Base-by-base conservation (phyloP, 805 yeast species). In the Candida vartiovaarae region DNA sequence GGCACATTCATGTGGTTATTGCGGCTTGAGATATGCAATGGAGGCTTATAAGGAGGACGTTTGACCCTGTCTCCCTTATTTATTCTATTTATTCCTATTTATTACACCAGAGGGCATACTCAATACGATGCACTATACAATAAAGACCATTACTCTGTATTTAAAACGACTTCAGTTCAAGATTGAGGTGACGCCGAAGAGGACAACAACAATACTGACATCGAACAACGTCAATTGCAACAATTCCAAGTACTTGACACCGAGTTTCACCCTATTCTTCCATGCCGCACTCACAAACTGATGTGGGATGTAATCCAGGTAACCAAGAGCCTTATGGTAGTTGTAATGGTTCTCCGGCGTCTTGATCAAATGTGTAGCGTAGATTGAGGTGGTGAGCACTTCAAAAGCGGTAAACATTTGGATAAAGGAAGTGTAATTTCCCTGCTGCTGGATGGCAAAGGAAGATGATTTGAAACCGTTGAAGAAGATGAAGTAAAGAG, bases 1-100 rank as follows among this genome's bases (percentile, higher is more conserved):
- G 48, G 73, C 84, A 10, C 76, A 78, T 41, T 70, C 84, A 20
- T 86, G 95, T 67, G 87, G 87, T 7, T 86, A 86, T 70, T 86
- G 95, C 66, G 89, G 89, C 4, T 70, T 78, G 55, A 73, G 83
- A 59, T 82, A 71, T 57, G 57, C 57, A n/a, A 54, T 52, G 48
- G 54, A 52, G 36, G 38, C 38, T 2, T 52, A 42, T 37, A 49
- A 46, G 30, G 48, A 28, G 7, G 56, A 50, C 25, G 41, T 54
- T 35, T 46, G 48, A 15, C 46, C 26, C 6, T 43, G 11, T 24
- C 26, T 9, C 10, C n/a, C 34, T 30, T 20, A 23, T 31, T 27
- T 34, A 15, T 20, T 8, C 15, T 42, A 44, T 40, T 36, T 47
- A 42, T 45, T 37, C 32, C 29, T 39, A 35, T 35, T 38, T 32